Base-by-base conservation (phyloP, 306 rosid genomes). In the Luffa aegyptiaca region DNA sequence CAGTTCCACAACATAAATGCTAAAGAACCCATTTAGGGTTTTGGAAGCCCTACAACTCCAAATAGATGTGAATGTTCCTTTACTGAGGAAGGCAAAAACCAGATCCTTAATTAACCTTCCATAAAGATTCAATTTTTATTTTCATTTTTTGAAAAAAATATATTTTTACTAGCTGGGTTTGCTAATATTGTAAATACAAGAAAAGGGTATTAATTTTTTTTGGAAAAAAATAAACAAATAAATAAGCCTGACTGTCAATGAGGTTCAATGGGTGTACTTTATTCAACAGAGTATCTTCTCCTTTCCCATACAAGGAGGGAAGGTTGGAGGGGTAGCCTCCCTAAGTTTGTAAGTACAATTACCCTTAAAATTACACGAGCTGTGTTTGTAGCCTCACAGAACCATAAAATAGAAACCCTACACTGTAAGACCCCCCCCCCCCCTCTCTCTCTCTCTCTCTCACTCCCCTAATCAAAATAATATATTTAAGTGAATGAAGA, bases 361-460 rank as follows among this genome's bases (percentile, higher is more conserved):
- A 18, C 21, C 64, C 49, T 84, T 48, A 31, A 51, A 65, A 68
- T 70, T 42, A 70, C 18, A 11, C 0, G 3, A 20, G 1, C 76
- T 70, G 10, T 69, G 4, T 69, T 36, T 62, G 36, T 65, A 82
- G 79, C 79, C 45, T 18, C 56, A 80, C 87, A 88, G 80, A 71
- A 58, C 79, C 83, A 12, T 81, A 68, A 83, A 6, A 77, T 79
- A 87, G 88, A 83, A 91, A 85, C 90, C 93, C 94, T 91, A 85
- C 17, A 73, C 79, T 16, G 14, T 49, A 31, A 74, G 20, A 68
- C 10, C 10, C 45, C 64, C 59, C 21, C 21, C 0, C 20, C n/a
- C 31, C 62, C 62, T n/a, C 61, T 56, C 31, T 26, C 31, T 26
- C 31, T 26, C 31, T 26, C 31, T 26, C 31, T 26, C 31, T 26